Evolutionary conservation across 495 filamentous ascomycete species (phyloP).

Genomic region (Rhizodiscina lignyota): DNA sequence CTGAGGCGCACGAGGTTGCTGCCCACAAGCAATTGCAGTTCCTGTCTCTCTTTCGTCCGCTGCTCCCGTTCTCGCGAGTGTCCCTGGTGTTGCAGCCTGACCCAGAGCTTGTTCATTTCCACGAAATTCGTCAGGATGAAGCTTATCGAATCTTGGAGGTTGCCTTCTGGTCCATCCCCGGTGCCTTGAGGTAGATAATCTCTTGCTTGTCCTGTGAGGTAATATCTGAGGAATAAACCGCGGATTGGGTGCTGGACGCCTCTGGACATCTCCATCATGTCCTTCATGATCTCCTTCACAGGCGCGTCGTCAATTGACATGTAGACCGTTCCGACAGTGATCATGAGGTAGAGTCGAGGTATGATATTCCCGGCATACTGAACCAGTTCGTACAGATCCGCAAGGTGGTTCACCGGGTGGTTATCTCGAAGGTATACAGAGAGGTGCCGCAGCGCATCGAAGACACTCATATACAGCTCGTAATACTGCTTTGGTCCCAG

Average conservation of each 20-base stretch:
- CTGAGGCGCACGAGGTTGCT: constrained; percentile 91
- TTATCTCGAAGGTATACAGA: constrained; percentile 92
- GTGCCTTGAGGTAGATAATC: constrained; percentile 69
- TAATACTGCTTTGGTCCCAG: constrained; percentile 98
- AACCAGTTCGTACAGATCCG: constrained; percentile 95
- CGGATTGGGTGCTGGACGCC: constrained; percentile 94
- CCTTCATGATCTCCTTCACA: constrained; percentile 99
- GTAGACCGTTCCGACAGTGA: constrained; percentile 95
- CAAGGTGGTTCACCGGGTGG: constrained; percentile 93
- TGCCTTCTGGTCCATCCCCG: constrained; percentile 88
- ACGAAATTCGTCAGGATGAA: constrained; percentile 98
- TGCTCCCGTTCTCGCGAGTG: constrained; percentile 88
- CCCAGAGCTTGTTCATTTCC: constrained; percentile 99
- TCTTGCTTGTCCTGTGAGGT: constrained; percentile 81
- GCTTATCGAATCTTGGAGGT: constrained; percentile 91
- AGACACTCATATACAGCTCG: constrained; percentile 97
- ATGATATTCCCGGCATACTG: constrained; percentile 99
- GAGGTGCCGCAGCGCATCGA: constrained; percentile 93
- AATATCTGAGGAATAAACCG: constrained; percentile 88
- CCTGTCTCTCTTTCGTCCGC: constrained; percentile 83
- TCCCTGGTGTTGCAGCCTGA: constrained; percentile 90
- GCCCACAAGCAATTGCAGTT: constrained; percentile 86
- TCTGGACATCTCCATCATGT: constrained; percentile 99
- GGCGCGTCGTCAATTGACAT: constrained; percentile 97
- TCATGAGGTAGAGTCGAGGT: constrained; percentile 92